These are phyloP conservation scores for Pichia sp. DNA, from an alignment of 1,139 yeast species.

Conservation along the genomic window DNA sequence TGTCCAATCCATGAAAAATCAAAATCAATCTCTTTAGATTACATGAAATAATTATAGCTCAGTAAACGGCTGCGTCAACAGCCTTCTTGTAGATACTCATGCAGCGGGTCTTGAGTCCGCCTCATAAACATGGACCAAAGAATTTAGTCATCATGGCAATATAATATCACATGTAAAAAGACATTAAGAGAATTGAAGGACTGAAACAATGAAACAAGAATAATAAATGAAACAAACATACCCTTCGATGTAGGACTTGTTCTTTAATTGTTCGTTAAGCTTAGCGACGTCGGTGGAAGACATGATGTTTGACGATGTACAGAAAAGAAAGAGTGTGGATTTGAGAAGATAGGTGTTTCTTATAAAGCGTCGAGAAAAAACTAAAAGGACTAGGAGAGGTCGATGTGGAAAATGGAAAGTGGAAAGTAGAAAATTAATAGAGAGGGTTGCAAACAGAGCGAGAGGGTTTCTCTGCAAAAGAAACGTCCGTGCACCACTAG, in stretches of 20 bases:
- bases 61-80: slow-evolving; percentile 19
- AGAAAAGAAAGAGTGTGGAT: neutral
- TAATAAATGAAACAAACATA: slow-evolving; percentile 38
- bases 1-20: too few species aligned
- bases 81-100: slow-evolving; percentile 59
- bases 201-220: neutral
- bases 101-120: slow-evolving; percentile 90
- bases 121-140: slow-evolving; percentile 94
- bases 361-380: neutral
- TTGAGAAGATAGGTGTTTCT: neutral
- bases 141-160: slow-evolving; percentile 59
- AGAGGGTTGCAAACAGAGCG: neutral
- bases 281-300: slow-evolving; percentile 74
- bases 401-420: neutral
- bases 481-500: neutral
- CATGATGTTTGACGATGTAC: slow-evolving; percentile 34
- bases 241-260: slow-evolving; percentile 93
- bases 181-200: slow-evolving; percentile 7
- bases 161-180: neutral
- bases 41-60: neutral
- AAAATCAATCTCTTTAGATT: neutral
- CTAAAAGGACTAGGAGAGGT: too few species aligned
- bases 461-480: neutral
- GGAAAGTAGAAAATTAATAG: neutral
- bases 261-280: slow-evolving; percentile 82